phyloP scores from a whole-genome alignment of 2,329 filamentous ascomycete species.

The Epichloe coenophiala region DNA sequence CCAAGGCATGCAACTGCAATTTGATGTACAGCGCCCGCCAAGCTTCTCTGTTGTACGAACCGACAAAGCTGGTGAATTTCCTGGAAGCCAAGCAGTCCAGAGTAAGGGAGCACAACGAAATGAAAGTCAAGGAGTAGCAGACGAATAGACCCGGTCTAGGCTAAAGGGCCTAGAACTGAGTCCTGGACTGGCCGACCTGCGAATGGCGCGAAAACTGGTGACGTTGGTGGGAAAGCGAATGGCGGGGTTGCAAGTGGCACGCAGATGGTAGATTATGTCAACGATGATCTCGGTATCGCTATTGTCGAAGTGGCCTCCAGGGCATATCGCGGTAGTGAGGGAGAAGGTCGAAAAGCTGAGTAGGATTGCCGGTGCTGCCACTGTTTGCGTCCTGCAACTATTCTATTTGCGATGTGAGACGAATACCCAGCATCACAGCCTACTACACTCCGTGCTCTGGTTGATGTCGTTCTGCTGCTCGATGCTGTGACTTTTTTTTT shows the following conservation, averaged over 20 bases:
- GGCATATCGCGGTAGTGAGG: not conserved
- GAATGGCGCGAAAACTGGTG: not conserved
- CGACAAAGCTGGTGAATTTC: not conserved
- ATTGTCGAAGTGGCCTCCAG: constrained; percentile 3
- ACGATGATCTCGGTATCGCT: constrained; percentile 5
- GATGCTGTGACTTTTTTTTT: not conserved
- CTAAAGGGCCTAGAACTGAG: not conserved
- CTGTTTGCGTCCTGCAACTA: not conserved
- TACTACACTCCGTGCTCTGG: not conserved
- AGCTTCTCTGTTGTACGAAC: not conserved
- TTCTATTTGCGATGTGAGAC: not conserved
- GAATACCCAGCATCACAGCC: not conserved
- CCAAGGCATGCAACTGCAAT: not conserved
- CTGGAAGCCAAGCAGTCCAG: not conserved
- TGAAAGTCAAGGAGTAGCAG: not conserved
- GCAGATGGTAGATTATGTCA: not conserved
- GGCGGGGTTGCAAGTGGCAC: not conserved
- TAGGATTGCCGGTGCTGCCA: not conserved
- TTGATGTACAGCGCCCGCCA: not conserved
- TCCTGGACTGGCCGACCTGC: not conserved
- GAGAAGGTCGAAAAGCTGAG: not conserved
- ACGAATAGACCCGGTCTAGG: constrained; percentile 1
- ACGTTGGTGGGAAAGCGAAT: constrained; percentile 1
- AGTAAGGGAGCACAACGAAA: not conserved
- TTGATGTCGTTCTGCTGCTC: not conserved